Evolutionary conservation across 805 yeast species (phyloP), one percentile per base, ranked within the genome.

Genomic region (Candida easanensis): DNA sequence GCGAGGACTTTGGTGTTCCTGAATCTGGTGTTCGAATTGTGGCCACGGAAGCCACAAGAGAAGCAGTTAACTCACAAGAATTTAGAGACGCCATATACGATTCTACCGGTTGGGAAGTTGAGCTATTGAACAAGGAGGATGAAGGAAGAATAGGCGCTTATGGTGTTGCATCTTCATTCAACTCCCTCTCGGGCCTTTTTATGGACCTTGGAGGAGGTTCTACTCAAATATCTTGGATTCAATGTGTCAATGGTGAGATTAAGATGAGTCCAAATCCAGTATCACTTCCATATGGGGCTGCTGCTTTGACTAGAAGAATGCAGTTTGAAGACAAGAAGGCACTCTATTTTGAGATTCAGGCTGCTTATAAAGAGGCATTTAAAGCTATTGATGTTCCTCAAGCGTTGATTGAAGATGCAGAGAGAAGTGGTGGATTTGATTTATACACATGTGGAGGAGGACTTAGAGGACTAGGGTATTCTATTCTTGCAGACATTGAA

Each of bases 191-290:
- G 17, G 91, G 91, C 2, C 60, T 84, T 10, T 82, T 79, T 54
- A 73, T 84, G 74, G 90, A 85, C 56, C 65, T 84, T 38, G 88
- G 89, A 7, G 88, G 88, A 23, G 87, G 87, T 0, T 73, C 80
- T 6, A 73, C 82, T 1, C 88, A 82, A 49, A 53, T 84, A 28
- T 80, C 85, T 32, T 84, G 91, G 89, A 77, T 84, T 16, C 69
- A 70, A 45, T 74, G 81, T 31, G 62, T 65, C 22, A 69, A 71
- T 38, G 88, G 88, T 5, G 74, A 72, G 44, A 70, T 82, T 21
- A 64, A 65, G 43, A 71, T 77, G 50, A 77, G 84, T 22, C 66
- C 70, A 7, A 70, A 69, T 14, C 85, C 88, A 0, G 79, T 80
- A 3, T 76, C 82, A 2, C 62, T 83, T 36, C 89, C 89, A 1